Percentiles rank a stretch among this genome's conserved stretches.
Conservation (phyloP, 176 grass and related monocot species). For the Tillandsia fasciculata region DNA sequence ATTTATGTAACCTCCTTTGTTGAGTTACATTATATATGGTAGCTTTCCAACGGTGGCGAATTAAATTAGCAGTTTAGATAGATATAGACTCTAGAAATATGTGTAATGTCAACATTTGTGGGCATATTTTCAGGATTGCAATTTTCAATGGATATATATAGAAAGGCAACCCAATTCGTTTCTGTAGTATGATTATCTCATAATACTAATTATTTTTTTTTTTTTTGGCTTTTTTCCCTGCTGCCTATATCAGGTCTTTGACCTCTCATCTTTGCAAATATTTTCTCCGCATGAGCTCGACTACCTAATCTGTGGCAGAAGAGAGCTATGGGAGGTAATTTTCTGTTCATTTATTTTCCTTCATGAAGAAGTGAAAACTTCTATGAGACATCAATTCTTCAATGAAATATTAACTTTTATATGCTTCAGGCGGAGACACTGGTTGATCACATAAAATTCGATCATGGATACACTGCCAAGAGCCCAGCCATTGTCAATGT, state of each 20-base stretch:
- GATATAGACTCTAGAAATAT: too few relatives aligned
- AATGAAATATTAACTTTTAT: slow-evolving; percentile 11
- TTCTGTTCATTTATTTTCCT: background rate
- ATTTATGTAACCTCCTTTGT: too few relatives aligned
- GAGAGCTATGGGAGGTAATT: slow-evolving; percentile 79
- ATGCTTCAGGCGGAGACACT: slow-evolving; percentile 51
- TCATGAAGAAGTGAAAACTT: background rate
- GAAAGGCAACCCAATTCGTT: background rate
- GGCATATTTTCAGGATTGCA: too few relatives aligned
- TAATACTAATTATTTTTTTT: background rate
- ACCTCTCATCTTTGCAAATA: slow-evolving; percentile 68
- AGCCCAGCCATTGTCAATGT: slow-evolving; percentile 76
- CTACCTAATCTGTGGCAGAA: slow-evolving; percentile 65
- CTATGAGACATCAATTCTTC: slow-evolving; percentile 12
- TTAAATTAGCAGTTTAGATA: too few relatives aligned
- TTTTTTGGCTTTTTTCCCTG: background rate
- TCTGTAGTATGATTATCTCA: background rate
- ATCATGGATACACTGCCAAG: slow-evolving; percentile 90
- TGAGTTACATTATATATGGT: too few relatives aligned
- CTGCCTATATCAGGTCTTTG: slow-evolving; percentile 47
- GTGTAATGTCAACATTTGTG: too few relatives aligned
- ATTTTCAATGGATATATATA: too few relatives aligned
- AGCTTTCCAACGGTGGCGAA: too few relatives aligned
- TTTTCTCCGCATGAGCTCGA: slow-evolving; percentile 83
- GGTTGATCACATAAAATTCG: slow-evolving; percentile 88